Base-by-base conservation (phyloP, 345 rosid genomes). In the Lumnitzera littorea region DNA sequence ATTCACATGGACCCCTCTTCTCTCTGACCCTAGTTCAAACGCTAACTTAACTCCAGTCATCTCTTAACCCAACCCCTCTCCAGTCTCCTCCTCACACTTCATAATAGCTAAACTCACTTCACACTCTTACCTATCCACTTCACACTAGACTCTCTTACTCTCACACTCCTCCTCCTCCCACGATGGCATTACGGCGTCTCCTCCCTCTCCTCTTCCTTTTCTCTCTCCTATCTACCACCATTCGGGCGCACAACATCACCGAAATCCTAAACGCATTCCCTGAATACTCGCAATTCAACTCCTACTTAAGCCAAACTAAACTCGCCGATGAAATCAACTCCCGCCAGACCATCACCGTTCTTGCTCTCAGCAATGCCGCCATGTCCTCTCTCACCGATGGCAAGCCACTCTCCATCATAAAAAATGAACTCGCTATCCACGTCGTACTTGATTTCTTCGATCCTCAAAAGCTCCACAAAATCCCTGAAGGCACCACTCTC, bases 281-380 rank as follows among this genome's bases (percentile, higher is more conserved):
- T 0, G 89, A 85, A 3, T 94, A 82, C 76, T 90, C 99, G 23
- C 63, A 69, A 48, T 90, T 84, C 80, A 90, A 75, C 84, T 71
- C 70, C 64, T 94, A 78, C 71, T 87, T 94, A 15, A 53, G 75
- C 65, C 81, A 82, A 58, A 94, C 97, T 15, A 82, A 78, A 63
- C 87, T 94, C 15, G 91, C 82, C 70, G 97, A 88, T 65, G 97
- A 90, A 53, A 90, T 94, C 83, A 88, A 94, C 83, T 82, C 88
- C 68, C 87, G 99, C 25, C 62, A 73, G 23, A 88, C 97, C 2
- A 79, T 94, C 25, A 94, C 96, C 15, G 80, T 85, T 51, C 84
- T 86, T 47, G 96, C 74, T 20, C 89, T 94, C 63, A 74, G 64
- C 84, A 90, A 94, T 51, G 90, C 77, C 14, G 96, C 91, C 36